Percentiles rank a stretch among this genome's conserved stretches.
Evolutionary conservation across 352 stramenopile genomes (phyloP).

Genomic region (Phytophthora megakarya): DNA sequence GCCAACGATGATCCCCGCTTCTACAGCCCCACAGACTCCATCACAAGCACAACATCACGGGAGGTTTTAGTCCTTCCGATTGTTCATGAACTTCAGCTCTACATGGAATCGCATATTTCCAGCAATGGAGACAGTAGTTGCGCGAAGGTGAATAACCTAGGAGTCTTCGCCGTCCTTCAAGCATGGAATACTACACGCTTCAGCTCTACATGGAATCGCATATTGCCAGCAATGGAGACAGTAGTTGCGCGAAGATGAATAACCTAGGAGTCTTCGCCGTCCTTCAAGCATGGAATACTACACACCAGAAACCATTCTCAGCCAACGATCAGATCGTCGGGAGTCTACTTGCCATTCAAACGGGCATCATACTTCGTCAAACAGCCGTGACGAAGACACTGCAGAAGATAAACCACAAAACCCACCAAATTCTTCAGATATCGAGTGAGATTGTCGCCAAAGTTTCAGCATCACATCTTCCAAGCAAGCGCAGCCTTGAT

Average conservation of each 20-base stretch:
- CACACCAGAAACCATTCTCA: conserved; percentile 70
- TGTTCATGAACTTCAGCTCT: conserved; percentile 56
- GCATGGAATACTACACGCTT: no score
- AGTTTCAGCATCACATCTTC: conserved; percentile 6
- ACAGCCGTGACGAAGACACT: conserved; percentile 48
- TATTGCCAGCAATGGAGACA: conserved; percentile 3
- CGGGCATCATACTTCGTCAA: conserved; percentile 62
- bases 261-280: conserved; percentile 59
- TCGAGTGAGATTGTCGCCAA: conserved; percentile 48
- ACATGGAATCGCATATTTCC: conserved; percentile 17
- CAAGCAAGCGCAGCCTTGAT: background rate
- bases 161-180: conserved; percentile 71
- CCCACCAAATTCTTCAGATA: conserved; percentile 61
- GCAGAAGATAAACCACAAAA: conserved; percentile 62
- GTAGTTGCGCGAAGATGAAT: conserved; percentile 10
- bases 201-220: conserved; percentile 34
- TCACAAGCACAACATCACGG: conserved; percentile 58
- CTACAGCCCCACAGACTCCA: conserved; percentile 75
- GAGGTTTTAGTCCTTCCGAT: conserved; percentile 75
- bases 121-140: conserved; percentile 7
- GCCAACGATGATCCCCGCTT: conserved; percentile 79
- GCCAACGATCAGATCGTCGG: conserved; percentile 77
- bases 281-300: conserved; percentile 75
- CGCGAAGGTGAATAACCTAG: conserved; percentile 22
- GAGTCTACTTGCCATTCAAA: conserved; percentile 61